Evolutionary conservation across 805 yeast species (phyloP), one percentile per base, ranked within the genome.

Genomic region (Kazachstania taianensis): DNA sequence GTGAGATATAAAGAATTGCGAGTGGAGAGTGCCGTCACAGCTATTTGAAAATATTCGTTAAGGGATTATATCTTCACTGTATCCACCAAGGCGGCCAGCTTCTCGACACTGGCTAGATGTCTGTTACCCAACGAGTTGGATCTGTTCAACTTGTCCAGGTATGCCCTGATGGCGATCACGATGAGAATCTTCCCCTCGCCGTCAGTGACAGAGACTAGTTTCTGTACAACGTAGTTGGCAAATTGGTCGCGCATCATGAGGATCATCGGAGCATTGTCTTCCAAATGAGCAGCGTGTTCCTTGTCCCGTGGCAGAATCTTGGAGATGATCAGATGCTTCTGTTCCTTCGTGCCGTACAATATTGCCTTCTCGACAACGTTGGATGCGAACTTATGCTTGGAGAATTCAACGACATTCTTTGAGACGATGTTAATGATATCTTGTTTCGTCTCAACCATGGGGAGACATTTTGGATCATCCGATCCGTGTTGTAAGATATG

Each of bases 161-260:
- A 87, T 35, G 83, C 84, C 61, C 78, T 74, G 43, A 89, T 82
- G 48, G 81, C 79, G 39, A 71, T 65, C 34, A 86, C 84, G 41
- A 92, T 67, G 20, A 75, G 56, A 33, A 67, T 75, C 59, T 82
- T 79, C 49, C 82, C 82, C 24, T 68, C 68, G 31, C 81, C 81
- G 41, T 73, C 74, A 27, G 87, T 72, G 3, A 81, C 80, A 42
- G 84, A 94, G 28, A 92, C 87, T 49, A 92, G 70, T 57, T 89
- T 87, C 59, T 92, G 99, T 34, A 92, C 85, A 32, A 92, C 99
- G 55, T 92, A 92, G 59, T 92, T 92, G 17, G 97, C 99, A 62
- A 81, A 92, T 57, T 92, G 97, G 58, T 92, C 99, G 55, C 84
- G 84, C 85, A 92, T 86, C 97, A 92, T 87, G 40, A 80, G 66